Conservation (phyloP, 176 grass and related monocot genomes). For the Luzula sylvatica region DNA sequence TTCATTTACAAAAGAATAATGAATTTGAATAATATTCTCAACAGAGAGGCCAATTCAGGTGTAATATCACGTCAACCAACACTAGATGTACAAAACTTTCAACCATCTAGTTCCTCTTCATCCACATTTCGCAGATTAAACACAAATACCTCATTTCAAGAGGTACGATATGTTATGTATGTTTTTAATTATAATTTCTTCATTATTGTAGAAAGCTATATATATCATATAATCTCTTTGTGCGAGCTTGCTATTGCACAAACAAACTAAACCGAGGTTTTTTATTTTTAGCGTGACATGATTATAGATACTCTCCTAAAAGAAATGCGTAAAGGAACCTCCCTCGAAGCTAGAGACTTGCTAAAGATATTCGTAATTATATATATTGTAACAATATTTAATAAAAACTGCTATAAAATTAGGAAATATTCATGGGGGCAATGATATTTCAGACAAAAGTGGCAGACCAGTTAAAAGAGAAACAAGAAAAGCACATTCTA, state of each 20-base stretch:
- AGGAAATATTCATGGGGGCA: no score
- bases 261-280: not conserved
- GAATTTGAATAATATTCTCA: not conserved
- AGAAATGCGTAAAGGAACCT: constrained; percentile 26
- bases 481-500: constrained; percentile 19
- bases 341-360: constrained; percentile 23
- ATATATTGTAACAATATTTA: not conserved
- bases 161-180: not conserved
- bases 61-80: no score
- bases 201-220: no score
- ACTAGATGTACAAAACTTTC: not conserved
- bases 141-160: not conserved
- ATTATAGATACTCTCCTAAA: constrained; percentile 21
- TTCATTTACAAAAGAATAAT: not conserved
- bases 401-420: not conserved
- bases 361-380: constrained; percentile 31
- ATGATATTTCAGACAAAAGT: constrained; percentile 18
- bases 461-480: constrained; percentile 34
- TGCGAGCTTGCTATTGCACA: no score
- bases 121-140: not conserved
- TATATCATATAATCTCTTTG: no score
- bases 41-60: constrained; percentile 16
- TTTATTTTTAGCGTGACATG: constrained; percentile 16
- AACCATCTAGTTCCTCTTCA: not conserved
- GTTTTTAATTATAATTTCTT: not conserved